A percentile compares a stretch with the other conserved stretches of the same genome.
These are phyloP conservation scores for Sphagnum magellanicum DNA, from an alignment of 228 moss, liverwort and hornwort genomes.

Conservation along the genomic window DNA sequence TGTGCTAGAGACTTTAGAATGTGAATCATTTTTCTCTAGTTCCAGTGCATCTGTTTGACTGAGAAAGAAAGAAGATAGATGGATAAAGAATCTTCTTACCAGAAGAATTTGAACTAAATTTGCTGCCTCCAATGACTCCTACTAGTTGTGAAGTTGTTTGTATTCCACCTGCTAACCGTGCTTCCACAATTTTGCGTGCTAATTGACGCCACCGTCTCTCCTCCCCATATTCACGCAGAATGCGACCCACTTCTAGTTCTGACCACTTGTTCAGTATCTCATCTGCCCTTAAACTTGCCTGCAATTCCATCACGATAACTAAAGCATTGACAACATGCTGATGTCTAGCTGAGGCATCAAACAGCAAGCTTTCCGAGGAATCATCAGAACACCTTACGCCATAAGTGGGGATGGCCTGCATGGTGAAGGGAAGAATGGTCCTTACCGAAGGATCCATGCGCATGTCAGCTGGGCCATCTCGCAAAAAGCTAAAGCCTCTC, in stretches of 20 bases:
- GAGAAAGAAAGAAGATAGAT: too few species aligned
- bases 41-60: too few species aligned
- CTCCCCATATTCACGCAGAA: conserved; percentile 91
- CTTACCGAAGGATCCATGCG: conserved; percentile 98
- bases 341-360: conserved; percentile 1
- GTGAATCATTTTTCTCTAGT: too few species aligned
- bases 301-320: conserved; percentile 6
- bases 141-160: conserved; percentile 82
- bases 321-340: background rate
- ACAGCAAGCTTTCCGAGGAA: background rate
- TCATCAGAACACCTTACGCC: background rate
- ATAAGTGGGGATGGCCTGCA: background rate
- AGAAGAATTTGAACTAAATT: conserved; percentile 20
- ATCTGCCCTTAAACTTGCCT: conserved; percentile 82
- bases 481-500: conserved; percentile 97
- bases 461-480: conserved; percentile 92
- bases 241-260: conserved; percentile 74
- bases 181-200: conserved; percentile 77
- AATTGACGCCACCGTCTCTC: conserved; percentile 90
- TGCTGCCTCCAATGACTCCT: conserved; percentile 67
- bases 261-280: conserved; percentile 93
- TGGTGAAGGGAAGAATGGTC: background rate
- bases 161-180: conserved; percentile 73
- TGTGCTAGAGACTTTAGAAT: too few species aligned
- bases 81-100: background rate